These are phyloP conservation scores for Zalaria sp. DNA, from an alignment of 2,329 filamentous ascomycete species.

Conservation along the genomic window DNA sequence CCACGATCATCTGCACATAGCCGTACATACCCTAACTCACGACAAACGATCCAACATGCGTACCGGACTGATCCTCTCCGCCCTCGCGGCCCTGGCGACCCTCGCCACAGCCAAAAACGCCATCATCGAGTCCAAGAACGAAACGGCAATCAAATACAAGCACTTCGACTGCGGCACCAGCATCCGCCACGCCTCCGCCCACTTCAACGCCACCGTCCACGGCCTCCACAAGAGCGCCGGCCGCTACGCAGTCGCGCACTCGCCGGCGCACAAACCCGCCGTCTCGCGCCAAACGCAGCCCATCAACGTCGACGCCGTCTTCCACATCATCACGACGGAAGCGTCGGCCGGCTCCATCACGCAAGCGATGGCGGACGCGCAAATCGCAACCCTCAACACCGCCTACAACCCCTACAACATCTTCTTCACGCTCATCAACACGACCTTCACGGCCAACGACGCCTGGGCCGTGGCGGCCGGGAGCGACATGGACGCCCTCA, in stretches of 20 bases:
- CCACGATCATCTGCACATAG: background rate
- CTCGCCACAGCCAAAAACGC: slow-evolving; percentile 3
- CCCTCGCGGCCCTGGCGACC: slow-evolving; percentile 6
- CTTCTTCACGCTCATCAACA: slow-evolving; percentile 33
- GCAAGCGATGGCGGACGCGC: slow-evolving; percentile 24
- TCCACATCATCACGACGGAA: slow-evolving; percentile 29
- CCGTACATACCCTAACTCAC: background rate
- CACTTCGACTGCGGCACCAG: slow-evolving; percentile 30
- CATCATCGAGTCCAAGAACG: background rate
- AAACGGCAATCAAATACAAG: slow-evolving; percentile 3
- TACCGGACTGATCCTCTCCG: slow-evolving; percentile 1
- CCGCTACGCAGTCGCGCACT: slow-evolving; percentile 5
- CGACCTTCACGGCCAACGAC: slow-evolving; percentile 38
- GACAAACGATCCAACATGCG: slow-evolving; percentile 4
- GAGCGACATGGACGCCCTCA: slow-evolving; percentile 36
- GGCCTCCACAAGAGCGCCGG: slow-evolving; percentile 10
- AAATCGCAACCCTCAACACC: slow-evolving; percentile 25
- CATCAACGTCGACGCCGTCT: slow-evolving; percentile 27
- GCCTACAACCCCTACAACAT: slow-evolving; percentile 37
- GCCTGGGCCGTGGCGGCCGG: slow-evolving; percentile 37
- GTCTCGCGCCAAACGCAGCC: slow-evolving; percentile 9
- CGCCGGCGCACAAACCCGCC: slow-evolving; percentile 12
- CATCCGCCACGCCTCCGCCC: slow-evolving; percentile 18
- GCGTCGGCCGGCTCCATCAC: slow-evolving; percentile 23
- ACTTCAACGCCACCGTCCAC: slow-evolving; percentile 24